Evolutionary conservation across 345 rosid species (phyloP).

Genomic region (Salix brachista): DNA sequence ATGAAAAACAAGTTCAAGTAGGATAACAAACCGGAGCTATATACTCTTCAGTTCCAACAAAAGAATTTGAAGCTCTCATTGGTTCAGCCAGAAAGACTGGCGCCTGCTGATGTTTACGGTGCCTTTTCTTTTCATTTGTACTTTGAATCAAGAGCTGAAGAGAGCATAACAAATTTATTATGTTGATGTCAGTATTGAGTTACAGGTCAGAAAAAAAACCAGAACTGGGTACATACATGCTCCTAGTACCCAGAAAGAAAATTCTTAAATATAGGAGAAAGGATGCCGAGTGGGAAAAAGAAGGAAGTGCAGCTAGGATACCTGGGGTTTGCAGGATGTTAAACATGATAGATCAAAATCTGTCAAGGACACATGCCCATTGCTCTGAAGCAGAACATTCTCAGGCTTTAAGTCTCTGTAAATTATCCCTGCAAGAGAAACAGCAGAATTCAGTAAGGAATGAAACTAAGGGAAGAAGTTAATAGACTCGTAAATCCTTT

Average conservation of each 20-base stretch:
- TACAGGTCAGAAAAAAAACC: not conserved
- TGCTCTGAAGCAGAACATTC: constrained; percentile 68
- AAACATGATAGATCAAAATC: constrained; percentile 94
- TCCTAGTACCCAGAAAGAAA: not conserved
- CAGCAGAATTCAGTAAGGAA: not conserved
- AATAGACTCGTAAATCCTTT: no score
- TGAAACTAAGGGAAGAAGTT: no score
- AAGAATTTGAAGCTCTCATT: constrained; percentile 92
- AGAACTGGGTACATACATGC: not conserved
- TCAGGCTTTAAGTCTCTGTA: constrained; percentile 94
- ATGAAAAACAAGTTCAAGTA: not conserved
- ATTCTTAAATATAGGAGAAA: not conserved
- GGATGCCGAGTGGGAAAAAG: not conserved
- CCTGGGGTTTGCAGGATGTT: constrained; percentile 95
- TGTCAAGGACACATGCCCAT: constrained; percentile 74
- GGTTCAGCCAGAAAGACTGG: constrained; percentile 96
- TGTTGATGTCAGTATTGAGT: constrained; percentile 1
- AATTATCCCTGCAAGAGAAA: constrained; percentile 57
- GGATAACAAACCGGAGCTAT: constrained; percentile 76
- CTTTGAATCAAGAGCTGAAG: constrained; percentile 66
- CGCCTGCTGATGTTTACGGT: constrained; percentile 40
- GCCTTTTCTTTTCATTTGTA: constrained; percentile 56
- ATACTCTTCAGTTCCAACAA: constrained; percentile 97
- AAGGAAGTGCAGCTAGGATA: constrained; percentile 11
- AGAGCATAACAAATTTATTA: not conserved